Percentiles rank a stretch among this genome's conserved stretches.
Evolutionary conservation across 208 protist species (phyloP).

Genomic region (Leishmania braziliensis): DNA sequence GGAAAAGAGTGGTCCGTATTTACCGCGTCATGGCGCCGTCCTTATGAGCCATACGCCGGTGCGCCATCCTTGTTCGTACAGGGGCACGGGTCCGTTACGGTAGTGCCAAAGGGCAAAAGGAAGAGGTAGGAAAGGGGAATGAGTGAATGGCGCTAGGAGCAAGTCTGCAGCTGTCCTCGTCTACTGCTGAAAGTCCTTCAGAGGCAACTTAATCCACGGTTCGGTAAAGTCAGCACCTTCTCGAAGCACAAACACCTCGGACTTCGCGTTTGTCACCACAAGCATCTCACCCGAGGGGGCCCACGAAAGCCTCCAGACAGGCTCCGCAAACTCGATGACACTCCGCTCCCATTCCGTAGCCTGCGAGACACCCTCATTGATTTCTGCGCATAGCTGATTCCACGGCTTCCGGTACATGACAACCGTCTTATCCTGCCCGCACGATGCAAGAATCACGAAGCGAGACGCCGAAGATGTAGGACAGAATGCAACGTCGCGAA

Average conservation of each 20-base stretch:
- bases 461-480: slow-evolving; percentile 57
- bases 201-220: slow-evolving; percentile 71
- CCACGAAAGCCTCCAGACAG: slow-evolving; percentile 85
- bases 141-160: background rate
- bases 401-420: slow-evolving; percentile 81
- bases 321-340: slow-evolving; percentile 61
- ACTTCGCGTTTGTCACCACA: slow-evolving; percentile 72
- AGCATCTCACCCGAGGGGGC: slow-evolving; percentile 71
- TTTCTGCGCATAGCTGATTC: slow-evolving; percentile 48
- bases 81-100: background rate
- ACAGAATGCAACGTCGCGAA: slow-evolving; percentile 83
- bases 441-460: slow-evolving; percentile 65
- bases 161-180: slow-evolving; percentile 3
- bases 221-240: slow-evolving; percentile 77
- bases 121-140: background rate
- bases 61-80: background rate
- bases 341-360: slow-evolving; percentile 68
- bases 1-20: background rate
- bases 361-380: slow-evolving; percentile 18
- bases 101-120: background rate
- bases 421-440: slow-evolving; percentile 75
- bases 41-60: background rate
- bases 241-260: slow-evolving; percentile 69
- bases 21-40: background rate
- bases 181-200: slow-evolving; percentile 65